Evolutionary conservation across 768 basidiomycete genomes (phyloP), one percentile per base, ranked within the genome.

Genomic region (Tricholoma hemisulphureum): DNA sequence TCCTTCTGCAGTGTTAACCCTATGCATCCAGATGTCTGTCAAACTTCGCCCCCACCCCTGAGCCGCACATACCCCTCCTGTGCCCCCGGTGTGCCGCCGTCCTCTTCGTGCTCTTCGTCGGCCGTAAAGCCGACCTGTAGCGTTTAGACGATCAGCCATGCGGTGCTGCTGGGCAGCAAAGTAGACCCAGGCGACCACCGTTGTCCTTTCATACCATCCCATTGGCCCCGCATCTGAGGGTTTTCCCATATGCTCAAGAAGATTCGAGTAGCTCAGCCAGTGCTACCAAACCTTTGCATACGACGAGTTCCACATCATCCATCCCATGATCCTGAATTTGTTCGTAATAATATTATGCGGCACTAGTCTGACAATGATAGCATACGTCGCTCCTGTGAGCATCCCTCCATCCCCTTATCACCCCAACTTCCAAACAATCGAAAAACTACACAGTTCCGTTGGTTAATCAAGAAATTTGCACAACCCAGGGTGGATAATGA

Each of bases 101-200:
- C 1, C 80, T 94, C 9, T 88, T 94, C 1, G 90, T 91, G 10
- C 66, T 96, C 50, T 96, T 96, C 59, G 85, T 93, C 2, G 94
- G 94, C 0, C 77, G 93, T 6, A 78, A 80, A 28, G 93, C 94
- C 5, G 91, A 95, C 63, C 65, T n/a, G n/a, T n/a, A n/a, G n/a
- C n/a, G n/a, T n/a, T n/a, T n/a, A n/a, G n/a, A n/a, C n/a, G n/a
- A n/a, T n/a, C n/a, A n/a, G n/a, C n/a, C n/a, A n/a, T n/a, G n/a
- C n/a, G n/a, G n/a, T n/a, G n/a, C n/a, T n/a, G n/a, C n/a, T n/a
- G n/a, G n/a, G n/a, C n/a, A n/a, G n/a, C n/a, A n/a, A n/a, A n/a
- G n/a, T n/a, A n/a, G n/a, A n/a, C n/a, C n/a, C n/a, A n/a, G n/a
- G n/a, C n/a, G n/a, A n/a, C n/a, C n/a, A n/a, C n/a, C n/a, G n/a